Evolutionary conservation across 2,329 filamentous ascomycete species (phyloP).

Genomic region (Polychaeton citri): DNA sequence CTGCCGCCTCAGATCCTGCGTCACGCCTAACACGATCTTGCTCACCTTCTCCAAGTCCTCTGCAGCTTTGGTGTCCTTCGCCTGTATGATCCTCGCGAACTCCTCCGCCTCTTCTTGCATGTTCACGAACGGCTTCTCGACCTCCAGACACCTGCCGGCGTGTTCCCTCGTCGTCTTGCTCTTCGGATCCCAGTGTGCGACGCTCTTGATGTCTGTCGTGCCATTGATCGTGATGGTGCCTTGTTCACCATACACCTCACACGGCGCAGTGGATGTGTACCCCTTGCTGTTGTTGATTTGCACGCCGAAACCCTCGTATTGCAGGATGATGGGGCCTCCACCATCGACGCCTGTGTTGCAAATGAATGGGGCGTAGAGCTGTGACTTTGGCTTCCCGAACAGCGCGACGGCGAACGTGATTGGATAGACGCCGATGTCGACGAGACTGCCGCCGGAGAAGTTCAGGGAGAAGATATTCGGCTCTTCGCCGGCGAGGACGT

Average conservation of each 20-base stretch:
- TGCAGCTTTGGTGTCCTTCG: conserved; percentile 24
- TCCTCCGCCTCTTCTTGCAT: conserved; percentile 35
- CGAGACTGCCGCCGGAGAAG: conserved; percentile 33
- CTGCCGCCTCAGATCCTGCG: conserved; percentile 30
- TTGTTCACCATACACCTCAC: conserved; percentile 35
- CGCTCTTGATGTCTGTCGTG: conserved; percentile 31
- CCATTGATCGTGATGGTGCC: conserved; percentile 31
- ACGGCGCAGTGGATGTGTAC: conserved; percentile 29
- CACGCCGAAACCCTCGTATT: conserved; percentile 32
- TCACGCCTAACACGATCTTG: conserved; percentile 27
- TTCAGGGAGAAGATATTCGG: conserved; percentile 35
- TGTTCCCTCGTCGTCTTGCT: conserved; percentile 28
- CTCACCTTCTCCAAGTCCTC: conserved; percentile 28
- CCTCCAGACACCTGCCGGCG: conserved; percentile 17
- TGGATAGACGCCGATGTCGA: conserved; percentile 37
- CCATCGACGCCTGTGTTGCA: conserved; percentile 33
- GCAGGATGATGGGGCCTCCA: conserved; percentile 29
- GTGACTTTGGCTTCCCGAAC: conserved; percentile 30
- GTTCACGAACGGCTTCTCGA: conserved; percentile 28
- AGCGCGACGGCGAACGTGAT: conserved; percentile 34
- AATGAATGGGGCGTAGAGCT: conserved; percentile 30
- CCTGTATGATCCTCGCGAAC: conserved; percentile 30
- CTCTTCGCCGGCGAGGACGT: conserved; percentile 31
- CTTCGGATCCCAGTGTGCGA: conserved; percentile 29
- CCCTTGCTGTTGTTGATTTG: conserved; percentile 31